Base-by-base conservation (phyloP, 1,284 basidiomycete genomes). In the Cutaneotrichosporon cutaneum region DNA sequence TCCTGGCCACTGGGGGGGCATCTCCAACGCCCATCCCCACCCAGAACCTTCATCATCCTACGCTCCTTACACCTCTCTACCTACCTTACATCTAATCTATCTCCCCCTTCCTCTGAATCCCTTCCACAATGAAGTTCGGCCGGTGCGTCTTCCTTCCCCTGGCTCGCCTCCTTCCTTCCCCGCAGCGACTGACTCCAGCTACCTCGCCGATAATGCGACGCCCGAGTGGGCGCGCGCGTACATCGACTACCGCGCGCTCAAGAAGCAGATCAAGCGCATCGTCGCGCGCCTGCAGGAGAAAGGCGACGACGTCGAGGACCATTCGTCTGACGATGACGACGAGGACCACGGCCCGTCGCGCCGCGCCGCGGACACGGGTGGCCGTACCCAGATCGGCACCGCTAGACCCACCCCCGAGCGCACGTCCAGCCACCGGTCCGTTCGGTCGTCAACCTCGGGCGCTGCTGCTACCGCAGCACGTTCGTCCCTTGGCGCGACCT, bases 171-270 rank as follows among this genome's bases (percentile, higher is more conserved):
- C n/a, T n/a, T n/a, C 24, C 44, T 16, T 32, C 10, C n/a, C 21
- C 4, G 44, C n/a, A n/a, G n/a, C n/a, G n/a, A n/a, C 59, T 56
- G 48, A 60, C 54, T n/a, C 7, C 42, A 78, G 76, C 63, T 79
- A 79, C 63, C 72, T 80, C 14, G 68, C 64, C 21, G 77, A 79
- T 42, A 79, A 79, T 53, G 69, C 72, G 52, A 80, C 77, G 7
- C 77, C 77, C 4, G 79, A 80, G 61, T 80, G 79, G 79, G 77
- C 77, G 61, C 68, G 79, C 26, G 78, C 78, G 11, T 81, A 80
- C 62, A 80, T 81, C 65, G 77, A 80, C 64, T 80, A 80, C 65
- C 73, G 75, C 50, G 72, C 69, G 42, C 73, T 75, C 55, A 81
- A 80, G 68, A 80, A 81, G 65, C 66, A 68, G 21, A 78, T 81